phyloP scores from a whole-genome alignment of 2,329 filamentous ascomycete species.

The Diaporthe citriasiana region DNA sequence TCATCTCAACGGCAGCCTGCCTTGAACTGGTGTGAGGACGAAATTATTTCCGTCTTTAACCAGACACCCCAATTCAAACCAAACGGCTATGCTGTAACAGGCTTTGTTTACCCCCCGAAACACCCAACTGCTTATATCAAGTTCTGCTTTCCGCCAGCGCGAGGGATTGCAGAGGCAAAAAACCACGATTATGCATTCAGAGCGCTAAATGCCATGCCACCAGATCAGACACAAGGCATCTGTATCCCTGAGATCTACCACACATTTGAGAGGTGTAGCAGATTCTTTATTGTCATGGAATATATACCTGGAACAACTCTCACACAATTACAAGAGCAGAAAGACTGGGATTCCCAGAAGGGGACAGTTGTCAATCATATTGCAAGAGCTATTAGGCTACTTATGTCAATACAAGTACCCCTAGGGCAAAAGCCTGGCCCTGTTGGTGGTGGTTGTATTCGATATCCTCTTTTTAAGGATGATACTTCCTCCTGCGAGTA shows the following conservation, averaged over 20 bases:
- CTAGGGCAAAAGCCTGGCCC: neutral
- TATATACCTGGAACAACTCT: slow-evolving; percentile 1
- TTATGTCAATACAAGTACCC: slow-evolving; percentile 37
- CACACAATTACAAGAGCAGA: neutral
- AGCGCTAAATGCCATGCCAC: neutral
- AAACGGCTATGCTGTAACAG: slow-evolving; percentile 11
- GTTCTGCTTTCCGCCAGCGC: neutral
- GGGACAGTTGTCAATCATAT: neutral
- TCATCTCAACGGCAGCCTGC: slow-evolving; percentile 9
- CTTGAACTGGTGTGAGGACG: slow-evolving; percentile 20
- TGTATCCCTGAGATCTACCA: neutral
- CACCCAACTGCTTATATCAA: slow-evolving; percentile 13
- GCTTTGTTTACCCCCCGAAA: neutral
- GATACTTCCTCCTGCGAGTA: neutral
- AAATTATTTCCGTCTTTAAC: neutral
- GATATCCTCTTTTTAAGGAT: slow-evolving; percentile 14
- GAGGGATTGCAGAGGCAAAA: neutral
- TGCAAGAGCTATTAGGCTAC: slow-evolving; percentile 14
- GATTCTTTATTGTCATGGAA: slow-evolving; percentile 9
- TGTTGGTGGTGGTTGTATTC: slow-evolving; percentile 16
- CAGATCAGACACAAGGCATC: slow-evolving; percentile 8
- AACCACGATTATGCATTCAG: neutral
- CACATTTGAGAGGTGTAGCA: neutral
- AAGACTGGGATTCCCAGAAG: neutral
- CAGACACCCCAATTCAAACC: slow-evolving; percentile 2